phyloP scores from a whole-genome alignment of 2,329 filamentous ascomycete species.

The Colletotrichum sidae region DNA sequence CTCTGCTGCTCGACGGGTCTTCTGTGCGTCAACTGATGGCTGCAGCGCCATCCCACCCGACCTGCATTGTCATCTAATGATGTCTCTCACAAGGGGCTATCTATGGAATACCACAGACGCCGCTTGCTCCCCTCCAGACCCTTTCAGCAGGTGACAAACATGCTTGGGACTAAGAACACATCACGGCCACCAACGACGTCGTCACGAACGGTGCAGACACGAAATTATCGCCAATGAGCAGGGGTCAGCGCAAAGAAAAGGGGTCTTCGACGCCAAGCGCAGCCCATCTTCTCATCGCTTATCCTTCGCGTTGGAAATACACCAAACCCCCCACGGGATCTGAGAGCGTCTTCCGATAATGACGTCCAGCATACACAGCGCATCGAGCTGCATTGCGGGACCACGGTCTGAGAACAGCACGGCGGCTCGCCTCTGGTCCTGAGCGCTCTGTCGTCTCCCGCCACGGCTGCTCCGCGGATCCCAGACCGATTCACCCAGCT shows the following conservation, averaged over 20 bases:
- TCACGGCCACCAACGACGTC: not conserved
- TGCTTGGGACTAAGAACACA: constrained; percentile 15
- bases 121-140: constrained; percentile 9
- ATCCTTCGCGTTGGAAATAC: not conserved
- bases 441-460: constrained; percentile 4
- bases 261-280: constrained; percentile 4
- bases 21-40: too few relatives aligned
- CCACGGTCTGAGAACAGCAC: too few relatives aligned
- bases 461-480: not conserved
- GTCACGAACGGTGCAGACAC: not conserved
- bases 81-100: not conserved
- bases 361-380: not conserved
- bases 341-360: constrained; percentile 2
- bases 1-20: too few relatives aligned
- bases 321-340: constrained; percentile 2
- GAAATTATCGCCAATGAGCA: not conserved
- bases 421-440: not conserved
- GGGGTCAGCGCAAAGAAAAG: constrained; percentile 28
- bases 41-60: constrained; percentile 7
- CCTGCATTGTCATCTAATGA: constrained; percentile 6
- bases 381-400: too few relatives aligned
- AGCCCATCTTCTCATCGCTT: constrained; percentile 14
- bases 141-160: constrained; percentile 12
- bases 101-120: not conserved
- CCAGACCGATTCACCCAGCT: not conserved